Base-by-base conservation (phyloP, 140 eudicot species). In the Bidens hawaiensis region DNA sequence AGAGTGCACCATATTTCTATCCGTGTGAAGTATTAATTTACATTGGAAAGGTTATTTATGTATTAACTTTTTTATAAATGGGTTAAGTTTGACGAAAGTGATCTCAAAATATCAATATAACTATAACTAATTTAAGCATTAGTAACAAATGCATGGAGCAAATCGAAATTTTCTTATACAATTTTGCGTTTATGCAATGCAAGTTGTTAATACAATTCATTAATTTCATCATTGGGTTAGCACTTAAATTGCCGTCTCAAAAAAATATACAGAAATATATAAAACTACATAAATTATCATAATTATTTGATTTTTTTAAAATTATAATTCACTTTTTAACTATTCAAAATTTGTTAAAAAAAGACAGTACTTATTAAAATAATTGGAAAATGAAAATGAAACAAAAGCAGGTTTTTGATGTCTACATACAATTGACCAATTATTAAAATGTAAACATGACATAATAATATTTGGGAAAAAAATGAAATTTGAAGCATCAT, bases 401-500 rank as follows among this genome's bases (percentile, higher is more conserved):
- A 10, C 8, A 7, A 10, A 31, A 2, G 1, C 8, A 31, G 38
- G 8, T 7, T 31, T 31, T 7, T 31, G 6, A 45, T 8, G 7
- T 45, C 6, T 43, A 13, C 15, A 14, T 16, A 45, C 50, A 45
- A 16, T 45, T 42, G 14, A n/a, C 25, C 30, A 50, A 21, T 50
- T 4, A 28, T 47, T 7, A 33, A 33, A n/a, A 15, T 21, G 15
- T 12, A 19, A 49, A 65, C 15, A 40, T 49, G 38, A 6, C 17
- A 68, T 13, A n/a, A 13, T 9, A 28, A 13, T 9, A 28, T 2
- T 2, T 8, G 3, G 38, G 33, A 50, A 26, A 13, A 34, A 19
- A 40, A 42, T 6, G 6, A 60, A 60, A 34, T 24, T 60, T 70
- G 52, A 33, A 57, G 10, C n/a, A 56, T 47, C 23, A 73, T 45